Base-by-base conservation (phyloP, 2,329 filamentous ascomycete species). In the Clarireedia hainanense region DNA sequence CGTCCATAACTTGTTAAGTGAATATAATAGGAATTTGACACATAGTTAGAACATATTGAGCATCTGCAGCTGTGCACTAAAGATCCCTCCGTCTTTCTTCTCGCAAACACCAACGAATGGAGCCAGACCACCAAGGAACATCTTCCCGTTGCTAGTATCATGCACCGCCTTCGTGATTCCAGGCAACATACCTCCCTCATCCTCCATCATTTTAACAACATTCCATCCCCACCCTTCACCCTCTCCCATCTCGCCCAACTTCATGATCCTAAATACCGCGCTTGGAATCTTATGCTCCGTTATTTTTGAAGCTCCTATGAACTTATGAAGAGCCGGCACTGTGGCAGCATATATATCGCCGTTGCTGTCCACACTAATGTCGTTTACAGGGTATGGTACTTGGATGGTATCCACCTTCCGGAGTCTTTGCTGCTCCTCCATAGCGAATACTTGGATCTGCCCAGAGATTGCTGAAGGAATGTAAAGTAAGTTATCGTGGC, bases 261-360 rank as follows among this genome's bases (percentile, higher is more conserved):
- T 56, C 15, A 60, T 60, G 43, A 70, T 64, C 26, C 63, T 63
- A 15, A 63, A 60, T 1, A 69, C 64, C 6, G 65, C 58, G 10
- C 58, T 59, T 2, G 64, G 61, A 2, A 64, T 40, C 12, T 58
- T 36, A 5, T 51, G 40, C 5, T 63, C 56, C 20, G 66, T 63
- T 14, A 64, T 58, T 17, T 64, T 62, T 7, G 62, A 63, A 12
- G 56, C 52, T 27, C 61, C 50, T 5, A 63, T 17, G 14, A 65
- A 56, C 36, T 61, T 59, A 5, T 67, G 50, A 1, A 59, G n/a
- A 36, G 66, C 63, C 0, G 71, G 70, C 39, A 73, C 60, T 0
- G 62, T 64, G 2, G 70, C 69, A 1, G 63, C 69, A 52, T 66
- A 68, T 39, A 73, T 64, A 45, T 71, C 66, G 1, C 71, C 71